phyloP scores from a whole-genome alignment of 306 rosid species.

The Betula pendula region DNA sequence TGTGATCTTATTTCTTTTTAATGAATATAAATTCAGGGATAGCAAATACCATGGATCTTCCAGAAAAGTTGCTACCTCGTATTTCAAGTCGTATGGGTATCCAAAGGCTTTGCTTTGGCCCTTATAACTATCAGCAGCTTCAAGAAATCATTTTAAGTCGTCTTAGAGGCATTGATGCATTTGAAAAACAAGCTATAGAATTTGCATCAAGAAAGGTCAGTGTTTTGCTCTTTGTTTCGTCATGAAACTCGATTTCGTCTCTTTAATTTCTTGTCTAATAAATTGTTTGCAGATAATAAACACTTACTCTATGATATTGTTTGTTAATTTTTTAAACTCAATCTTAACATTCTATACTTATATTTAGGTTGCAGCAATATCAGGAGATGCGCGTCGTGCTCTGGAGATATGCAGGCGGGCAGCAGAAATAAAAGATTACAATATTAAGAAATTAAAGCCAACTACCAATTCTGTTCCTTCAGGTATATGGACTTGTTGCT shows the following conservation, averaged over 20 bases:
- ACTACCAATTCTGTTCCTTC: constrained; percentile 35
- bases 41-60: constrained; percentile 99
- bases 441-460: constrained; percentile 46
- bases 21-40: constrained; percentile 60
- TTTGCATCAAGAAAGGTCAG: constrained; percentile 88
- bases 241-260: constrained; percentile 20
- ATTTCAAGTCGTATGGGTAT: constrained; percentile 99
- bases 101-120: constrained; percentile 94
- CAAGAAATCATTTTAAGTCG: constrained; percentile 88
- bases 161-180: constrained; percentile 81
- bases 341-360: constrained; percentile 24
- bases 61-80: constrained; percentile 98
- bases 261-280: constrained; percentile 1
- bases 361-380: constrained; percentile 88
- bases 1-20: constrained; percentile 18
- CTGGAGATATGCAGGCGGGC: constrained; percentile 93
- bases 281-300: neutral
- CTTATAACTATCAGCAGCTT: constrained; percentile 89
- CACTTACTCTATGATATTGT: constrained; percentile 18
- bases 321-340: constrained; percentile 9
- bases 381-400: constrained; percentile 99
- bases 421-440: constrained; percentile 87
- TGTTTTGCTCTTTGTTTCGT: constrained; percentile 16
- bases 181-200: constrained; percentile 81
- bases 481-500: constrained; percentile 62